Conservation (phyloP, 768 basidiomycete genomes). For the Tephrocybe sp. region DNA sequence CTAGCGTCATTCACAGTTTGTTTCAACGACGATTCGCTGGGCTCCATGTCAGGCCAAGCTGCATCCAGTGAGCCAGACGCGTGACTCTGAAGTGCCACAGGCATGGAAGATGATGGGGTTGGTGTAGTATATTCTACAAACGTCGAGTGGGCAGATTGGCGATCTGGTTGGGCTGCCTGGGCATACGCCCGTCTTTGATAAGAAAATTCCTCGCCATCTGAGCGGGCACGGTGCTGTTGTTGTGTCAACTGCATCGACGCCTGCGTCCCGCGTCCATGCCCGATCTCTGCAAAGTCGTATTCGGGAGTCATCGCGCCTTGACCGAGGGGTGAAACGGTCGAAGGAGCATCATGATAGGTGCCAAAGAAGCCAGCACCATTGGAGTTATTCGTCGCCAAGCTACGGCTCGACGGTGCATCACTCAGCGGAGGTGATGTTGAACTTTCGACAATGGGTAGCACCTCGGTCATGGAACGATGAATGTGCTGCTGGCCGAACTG, state of each 20-base stretch:
- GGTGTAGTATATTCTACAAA: conserved; percentile 5
- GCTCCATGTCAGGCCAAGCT: conserved; percentile 46
- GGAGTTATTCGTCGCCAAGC: conserved; percentile 50
- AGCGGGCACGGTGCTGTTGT: conserved; percentile 5
- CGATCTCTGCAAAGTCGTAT: conserved; percentile 74
- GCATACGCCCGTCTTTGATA: conserved; percentile 9
- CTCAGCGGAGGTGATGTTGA: conserved; percentile 60
- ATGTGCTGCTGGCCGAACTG: conserved; percentile 36
- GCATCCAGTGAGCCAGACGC: not conserved
- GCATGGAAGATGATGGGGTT: not conserved
- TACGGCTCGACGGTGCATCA: conserved; percentile 58
- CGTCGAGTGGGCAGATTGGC: too few relatives aligned
- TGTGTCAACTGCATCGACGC: conserved; percentile 16
- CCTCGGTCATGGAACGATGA: conserved; percentile 38
- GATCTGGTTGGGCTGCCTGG: too few relatives aligned
- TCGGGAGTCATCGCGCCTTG: conserved; percentile 70
- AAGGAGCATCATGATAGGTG: conserved; percentile 45
- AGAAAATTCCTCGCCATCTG: conserved; percentile 6
- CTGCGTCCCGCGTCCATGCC: conserved; percentile 62
- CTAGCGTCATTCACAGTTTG: conserved; percentile 34
- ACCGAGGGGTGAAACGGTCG: conserved; percentile 36
- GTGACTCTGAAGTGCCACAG: not conserved
- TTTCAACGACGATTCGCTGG: conserved; percentile 33
- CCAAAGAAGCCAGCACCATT: conserved; percentile 61
- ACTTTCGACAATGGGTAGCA: conserved; percentile 63